Base-by-base conservation (phyloP, 805 yeast species). In the Wickerhamomyces alni region DNA sequence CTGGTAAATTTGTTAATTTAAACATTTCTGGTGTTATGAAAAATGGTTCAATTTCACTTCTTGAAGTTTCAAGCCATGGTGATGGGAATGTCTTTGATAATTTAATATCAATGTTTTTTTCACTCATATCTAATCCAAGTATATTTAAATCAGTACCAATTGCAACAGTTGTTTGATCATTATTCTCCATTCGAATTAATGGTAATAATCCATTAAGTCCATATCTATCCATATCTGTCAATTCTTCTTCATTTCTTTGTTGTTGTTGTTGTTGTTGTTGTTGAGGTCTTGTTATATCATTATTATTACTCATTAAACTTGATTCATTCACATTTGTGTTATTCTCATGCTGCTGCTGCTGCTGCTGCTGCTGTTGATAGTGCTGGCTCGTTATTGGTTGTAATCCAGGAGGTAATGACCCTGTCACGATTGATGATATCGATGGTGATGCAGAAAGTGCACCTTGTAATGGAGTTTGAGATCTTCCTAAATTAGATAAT, bases 31-130 rank as follows among this genome's bases (percentile, higher is more conserved):
- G 96, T 32, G 79, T 66, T 34, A 63, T 67, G 59, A 77, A 89
- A 41, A 74, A 71, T 4, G 99, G 99, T 51, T 87, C 95, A 15
- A 91, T 96, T 48, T 85, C 89, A 39, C 89, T 80, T 52, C 94
- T 72, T 8, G 93, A 77, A 1, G 96, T 85, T 56, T 93, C 98
- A 30, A 84, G 72, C 98, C 99, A 91, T 11, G 99, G 99, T 3
- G 95, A 84, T 18, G 94, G 82, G 54, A 91, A 78, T 8, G 80
- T 77, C 47, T 73, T 67, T 22, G 85, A 70, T 26, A 85, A 59
- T 40, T 72, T 69, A 17, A 58, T 62, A 34, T 53, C 44, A 24
- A 54, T 53, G n/a, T 50, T 42, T 25, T 40, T 48, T 62, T 63
- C 30, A 65, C 67, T 19, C 47, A 85, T 61, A 49, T 82, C 80